Evolutionary conservation across 148 eudicot genomes (phyloP).

Genomic region (Fallopia convolvulus): DNA sequence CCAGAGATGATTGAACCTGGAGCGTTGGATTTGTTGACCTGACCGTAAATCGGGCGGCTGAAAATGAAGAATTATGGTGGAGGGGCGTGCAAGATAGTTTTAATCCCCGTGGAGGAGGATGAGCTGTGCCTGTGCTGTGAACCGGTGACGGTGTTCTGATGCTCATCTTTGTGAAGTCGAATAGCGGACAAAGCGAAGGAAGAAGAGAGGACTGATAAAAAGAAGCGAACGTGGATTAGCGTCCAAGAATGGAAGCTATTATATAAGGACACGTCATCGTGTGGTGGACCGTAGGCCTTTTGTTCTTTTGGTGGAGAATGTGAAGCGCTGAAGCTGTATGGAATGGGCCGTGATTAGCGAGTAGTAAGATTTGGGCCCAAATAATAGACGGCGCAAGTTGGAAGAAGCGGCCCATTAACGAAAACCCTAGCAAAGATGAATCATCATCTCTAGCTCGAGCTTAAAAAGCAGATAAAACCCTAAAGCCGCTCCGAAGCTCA

Average conservation of each 20-base stretch:
- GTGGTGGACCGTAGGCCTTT: background rate
- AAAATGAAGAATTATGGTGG: background rate
- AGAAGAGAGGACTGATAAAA: background rate
- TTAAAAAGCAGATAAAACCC: constrained; percentile 6
- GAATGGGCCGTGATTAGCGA: background rate
- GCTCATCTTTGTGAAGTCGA: background rate
- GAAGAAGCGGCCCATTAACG: background rate
- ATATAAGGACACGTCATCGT: background rate
- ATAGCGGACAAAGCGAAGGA: background rate
- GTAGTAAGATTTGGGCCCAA: background rate
- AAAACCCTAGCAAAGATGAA: background rate
- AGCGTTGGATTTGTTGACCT: constrained; percentile 1
- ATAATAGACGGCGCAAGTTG: background rate
- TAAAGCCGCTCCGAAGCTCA: background rate
- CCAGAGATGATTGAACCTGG: background rate
- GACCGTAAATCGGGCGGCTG: constrained; percentile 10
- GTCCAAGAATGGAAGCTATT: background rate
- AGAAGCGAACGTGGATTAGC: background rate
- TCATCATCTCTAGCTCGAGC: background rate
- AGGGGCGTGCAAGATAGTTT: background rate
- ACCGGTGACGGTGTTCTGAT: background rate
- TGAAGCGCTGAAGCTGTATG: background rate
- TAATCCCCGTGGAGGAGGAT: background rate
- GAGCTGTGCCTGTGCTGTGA: background rate
- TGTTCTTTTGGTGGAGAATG: too few relatives aligned